These are phyloP conservation scores for Cicer judaicum DNA, from an alignment of 306 rosid species.

Conservation along the genomic window DNA sequence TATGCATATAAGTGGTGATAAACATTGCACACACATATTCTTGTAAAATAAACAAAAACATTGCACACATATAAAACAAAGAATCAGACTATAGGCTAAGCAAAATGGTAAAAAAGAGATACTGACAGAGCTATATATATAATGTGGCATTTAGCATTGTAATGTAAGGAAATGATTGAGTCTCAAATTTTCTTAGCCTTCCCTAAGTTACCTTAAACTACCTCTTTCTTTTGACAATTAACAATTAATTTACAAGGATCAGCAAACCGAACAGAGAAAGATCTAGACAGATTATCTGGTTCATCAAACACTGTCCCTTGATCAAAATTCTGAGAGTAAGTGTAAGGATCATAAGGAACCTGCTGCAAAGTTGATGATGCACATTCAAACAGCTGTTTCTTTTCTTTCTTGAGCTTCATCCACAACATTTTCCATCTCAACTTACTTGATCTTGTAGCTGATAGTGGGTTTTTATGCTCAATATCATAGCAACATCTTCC, in stretches of 20 bases:
- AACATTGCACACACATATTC: no score
- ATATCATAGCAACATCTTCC: no score
- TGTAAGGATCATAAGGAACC: conserved; percentile 55
- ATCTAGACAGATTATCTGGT: conserved; percentile 52
- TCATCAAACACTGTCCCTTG: conserved; percentile 50
- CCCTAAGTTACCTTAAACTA: conserved; percentile 21
- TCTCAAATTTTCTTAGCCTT: not conserved
- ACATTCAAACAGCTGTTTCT: conserved; percentile 42
- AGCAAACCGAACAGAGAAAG: conserved; percentile 54
- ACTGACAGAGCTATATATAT: no score
- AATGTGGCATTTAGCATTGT: no score
- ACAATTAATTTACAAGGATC: conserved; percentile 55
- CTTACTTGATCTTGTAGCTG: conserved; percentile 38
- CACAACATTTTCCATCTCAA: conserved; percentile 43
- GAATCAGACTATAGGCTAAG: no score
- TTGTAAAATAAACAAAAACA: no score
- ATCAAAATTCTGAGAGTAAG: conserved; percentile 70
- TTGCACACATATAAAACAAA: no score
- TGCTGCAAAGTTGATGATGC: conserved; percentile 5
- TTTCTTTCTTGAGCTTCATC: conserved; percentile 49
- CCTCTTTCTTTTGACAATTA: conserved; percentile 38
- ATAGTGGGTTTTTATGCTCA: not conserved
- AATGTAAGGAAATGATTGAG: no score
- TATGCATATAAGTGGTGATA: no score
- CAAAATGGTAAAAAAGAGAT: no score